A percentile compares a stretch with the other conserved stretches of the same genome.
Conservation (phyloP, 148 eudicot species). For the Heliamphora exappendiculata region DNA sequence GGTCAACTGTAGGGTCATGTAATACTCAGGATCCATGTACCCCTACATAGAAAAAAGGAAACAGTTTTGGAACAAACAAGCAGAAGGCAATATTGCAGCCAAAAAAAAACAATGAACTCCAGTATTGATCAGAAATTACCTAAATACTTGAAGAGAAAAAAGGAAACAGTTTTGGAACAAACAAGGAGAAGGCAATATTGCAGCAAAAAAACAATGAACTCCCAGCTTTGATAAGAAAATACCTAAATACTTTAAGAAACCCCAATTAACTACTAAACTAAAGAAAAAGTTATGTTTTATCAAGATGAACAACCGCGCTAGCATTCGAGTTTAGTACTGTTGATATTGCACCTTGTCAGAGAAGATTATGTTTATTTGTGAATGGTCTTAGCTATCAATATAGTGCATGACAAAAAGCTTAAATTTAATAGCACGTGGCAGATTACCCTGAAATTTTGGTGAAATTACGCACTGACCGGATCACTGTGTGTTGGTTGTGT, state of each 20-base stretch:
- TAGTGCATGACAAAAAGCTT: neutral
- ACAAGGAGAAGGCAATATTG: no score
- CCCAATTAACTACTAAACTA: neutral
- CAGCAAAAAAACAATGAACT: slow-evolving; percentile 1
- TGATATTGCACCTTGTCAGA: neutral
- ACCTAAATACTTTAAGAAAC: neutral
- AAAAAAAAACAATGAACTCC: neutral
- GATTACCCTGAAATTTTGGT: no score
- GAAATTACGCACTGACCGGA: no score
- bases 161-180: neutral
- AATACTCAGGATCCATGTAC: slow-evolving; percentile 11
- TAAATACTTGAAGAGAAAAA: neutral
- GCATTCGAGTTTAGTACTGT: neutral
- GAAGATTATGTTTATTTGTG: neutral
- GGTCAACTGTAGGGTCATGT: slow-evolving; percentile 11
- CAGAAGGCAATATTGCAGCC: no score
- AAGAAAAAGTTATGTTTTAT: neutral
- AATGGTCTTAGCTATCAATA: neutral
- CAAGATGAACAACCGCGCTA: neutral
- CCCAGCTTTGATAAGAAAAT: neutral
- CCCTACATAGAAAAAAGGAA: neutral
- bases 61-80: neutral
- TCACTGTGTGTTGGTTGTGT: no score
- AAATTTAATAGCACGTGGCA: neutral
- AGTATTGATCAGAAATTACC: neutral